Conservation (phyloP, 805 yeast genomes). For the Kluyveromyces aestuarii region DNA sequence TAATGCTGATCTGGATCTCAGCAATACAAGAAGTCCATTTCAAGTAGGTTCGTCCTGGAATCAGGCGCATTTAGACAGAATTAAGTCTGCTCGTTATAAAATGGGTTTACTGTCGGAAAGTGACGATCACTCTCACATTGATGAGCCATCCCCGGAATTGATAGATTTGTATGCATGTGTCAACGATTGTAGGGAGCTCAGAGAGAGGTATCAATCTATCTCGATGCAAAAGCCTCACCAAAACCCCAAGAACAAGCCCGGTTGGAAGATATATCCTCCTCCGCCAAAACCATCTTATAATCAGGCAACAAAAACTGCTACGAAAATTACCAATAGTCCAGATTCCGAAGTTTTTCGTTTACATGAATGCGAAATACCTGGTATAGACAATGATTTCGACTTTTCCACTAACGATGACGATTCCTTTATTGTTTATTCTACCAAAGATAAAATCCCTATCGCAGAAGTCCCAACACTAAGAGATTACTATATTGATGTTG, state of each 20-base stretch:
- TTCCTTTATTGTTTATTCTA: constrained; percentile 52
- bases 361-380: constrained; percentile 35
- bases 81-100: constrained; percentile 28
- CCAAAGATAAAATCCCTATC: constrained; percentile 29
- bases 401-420: constrained; percentile 51
- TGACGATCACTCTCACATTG: constrained; percentile 43
- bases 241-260: constrained; percentile 73
- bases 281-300: constrained; percentile 92
- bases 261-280: constrained; percentile 81
- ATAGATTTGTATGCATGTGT: constrained; percentile 55
- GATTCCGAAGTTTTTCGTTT: constrained; percentile 37
- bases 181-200: constrained; percentile 55
- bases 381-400: constrained; percentile 43
- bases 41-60: background rate
- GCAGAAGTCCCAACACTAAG: constrained; percentile 70
- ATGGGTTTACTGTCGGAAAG: constrained; percentile 39
- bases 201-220: constrained; percentile 63
- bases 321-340: constrained; percentile 31
- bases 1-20: background rate
- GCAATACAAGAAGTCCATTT: background rate
- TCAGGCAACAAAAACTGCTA: constrained; percentile 45
- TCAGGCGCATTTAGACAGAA: background rate
- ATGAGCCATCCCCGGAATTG: constrained; percentile 59
- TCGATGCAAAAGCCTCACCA: constrained; percentile 66
- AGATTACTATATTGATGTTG: constrained; percentile 81